These are phyloP conservation scores for Aspergillus intermedius DNA, from an alignment of 2,329 filamentous ascomycete genomes.

Conservation along the genomic window DNA sequence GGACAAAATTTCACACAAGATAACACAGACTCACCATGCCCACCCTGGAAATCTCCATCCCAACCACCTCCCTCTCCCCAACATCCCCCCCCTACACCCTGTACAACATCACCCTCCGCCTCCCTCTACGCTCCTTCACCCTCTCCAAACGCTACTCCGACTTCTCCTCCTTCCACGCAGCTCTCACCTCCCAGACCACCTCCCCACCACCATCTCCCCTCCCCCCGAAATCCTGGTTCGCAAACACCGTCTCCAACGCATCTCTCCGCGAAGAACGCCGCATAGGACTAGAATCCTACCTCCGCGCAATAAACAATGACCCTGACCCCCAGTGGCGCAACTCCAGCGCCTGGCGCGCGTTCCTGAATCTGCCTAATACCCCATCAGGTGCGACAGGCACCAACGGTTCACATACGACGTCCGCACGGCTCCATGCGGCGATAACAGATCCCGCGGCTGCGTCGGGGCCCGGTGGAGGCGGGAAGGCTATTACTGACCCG, in stretches of 20 bases:
- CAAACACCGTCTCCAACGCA: constrained; percentile 50
- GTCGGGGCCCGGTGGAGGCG: constrained; percentile 6
- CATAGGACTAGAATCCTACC: constrained; percentile 51
- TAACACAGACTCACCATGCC: constrained; percentile 29
- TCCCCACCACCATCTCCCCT: constrained; percentile 48
- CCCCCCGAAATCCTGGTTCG: constrained; percentile 56
- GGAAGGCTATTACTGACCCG: constrained; percentile 42
- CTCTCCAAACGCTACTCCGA: constrained; percentile 60
- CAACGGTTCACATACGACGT: constrained; percentile 20
- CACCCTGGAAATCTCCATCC: constrained; percentile 40
- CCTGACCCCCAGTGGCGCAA: constrained; percentile 54
- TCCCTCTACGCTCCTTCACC: constrained; percentile 54
- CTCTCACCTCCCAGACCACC: constrained; percentile 46
- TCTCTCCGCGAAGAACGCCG: constrained; percentile 53
- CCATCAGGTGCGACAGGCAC: constrained; percentile 25
- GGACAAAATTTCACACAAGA: not conserved
- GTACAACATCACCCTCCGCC: constrained; percentile 56
- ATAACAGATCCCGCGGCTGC: constrained; percentile 33
- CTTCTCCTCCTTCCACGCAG: constrained; percentile 51
- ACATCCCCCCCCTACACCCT: constrained; percentile 51
- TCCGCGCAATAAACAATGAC: constrained; percentile 51
- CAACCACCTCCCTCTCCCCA: constrained; percentile 44
- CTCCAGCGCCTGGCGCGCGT: constrained; percentile 51
- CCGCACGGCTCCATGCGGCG: constrained; percentile 37
- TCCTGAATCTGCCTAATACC: constrained; percentile 49